A percentile compares a stretch with the other conserved stretches of the same genome.
Conservation (phyloP, 2,329 filamentous ascomycete genomes). For the Nothophaeocryptopus gaeumannii region DNA sequence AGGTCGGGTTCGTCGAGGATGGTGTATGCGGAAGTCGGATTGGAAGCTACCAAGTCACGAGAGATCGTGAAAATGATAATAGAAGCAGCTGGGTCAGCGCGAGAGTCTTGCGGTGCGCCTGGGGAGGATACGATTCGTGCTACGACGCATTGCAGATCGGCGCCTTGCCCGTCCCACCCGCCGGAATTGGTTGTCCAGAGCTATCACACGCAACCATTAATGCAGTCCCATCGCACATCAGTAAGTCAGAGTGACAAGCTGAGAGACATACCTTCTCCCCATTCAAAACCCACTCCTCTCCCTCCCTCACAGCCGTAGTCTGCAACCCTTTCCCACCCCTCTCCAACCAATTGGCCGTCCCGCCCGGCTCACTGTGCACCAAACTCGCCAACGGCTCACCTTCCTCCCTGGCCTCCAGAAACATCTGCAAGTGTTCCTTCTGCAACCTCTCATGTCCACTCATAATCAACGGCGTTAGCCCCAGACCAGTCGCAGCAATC, state of each 20-base stretch:
- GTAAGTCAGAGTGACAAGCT: background rate
- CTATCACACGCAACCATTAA: constrained; percentile 27
- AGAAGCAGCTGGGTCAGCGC: constrained; percentile 32
- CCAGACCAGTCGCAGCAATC: constrained; percentile 53
- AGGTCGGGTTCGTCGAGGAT: constrained; percentile 48
- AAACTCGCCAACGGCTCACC: constrained; percentile 52
- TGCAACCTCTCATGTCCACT: constrained; percentile 42
- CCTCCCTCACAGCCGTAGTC: constrained; percentile 50
- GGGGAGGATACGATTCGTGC: constrained; percentile 41
- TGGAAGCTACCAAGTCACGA: constrained; percentile 47
- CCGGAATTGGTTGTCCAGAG: constrained; percentile 56
- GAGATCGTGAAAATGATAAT: constrained; percentile 54
- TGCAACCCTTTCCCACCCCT: constrained; percentile 48
- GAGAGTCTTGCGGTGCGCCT: constrained; percentile 9
- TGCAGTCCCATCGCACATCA: background rate
- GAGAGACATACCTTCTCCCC: constrained; percentile 50
- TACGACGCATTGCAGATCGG: constrained; percentile 53
- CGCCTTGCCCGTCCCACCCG: constrained; percentile 54
- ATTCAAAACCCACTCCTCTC: constrained; percentile 52
- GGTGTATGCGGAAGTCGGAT: constrained; percentile 45
- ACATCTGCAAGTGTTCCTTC: constrained; percentile 49
- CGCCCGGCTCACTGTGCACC: constrained; percentile 53
- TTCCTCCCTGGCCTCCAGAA: constrained; percentile 39
- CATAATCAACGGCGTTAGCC: constrained; percentile 52
- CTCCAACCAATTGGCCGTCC: constrained; percentile 54